These are phyloP conservation scores for Psidium guajava DNA, from an alignment of 345 rosid species.

Conservation along the genomic window DNA sequence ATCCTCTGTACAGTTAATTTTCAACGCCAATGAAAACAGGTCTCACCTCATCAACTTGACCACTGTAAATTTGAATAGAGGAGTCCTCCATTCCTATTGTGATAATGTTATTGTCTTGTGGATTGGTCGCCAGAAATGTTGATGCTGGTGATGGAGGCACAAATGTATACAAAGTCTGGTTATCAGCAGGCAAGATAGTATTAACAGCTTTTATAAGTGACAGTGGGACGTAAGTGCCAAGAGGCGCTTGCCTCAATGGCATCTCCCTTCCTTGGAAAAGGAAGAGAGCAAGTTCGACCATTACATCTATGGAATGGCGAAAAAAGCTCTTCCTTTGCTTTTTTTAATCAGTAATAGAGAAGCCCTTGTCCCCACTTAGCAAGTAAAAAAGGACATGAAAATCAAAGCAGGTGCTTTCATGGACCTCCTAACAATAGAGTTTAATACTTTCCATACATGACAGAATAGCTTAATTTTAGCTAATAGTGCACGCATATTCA, in stretches of 20 bases:
- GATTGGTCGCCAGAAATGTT: conserved; percentile 79
- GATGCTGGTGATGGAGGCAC: conserved; percentile 75
- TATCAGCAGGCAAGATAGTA: neutral
- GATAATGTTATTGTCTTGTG: conserved; percentile 68
- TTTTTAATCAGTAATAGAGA: neutral
- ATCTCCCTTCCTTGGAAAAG: neutral
- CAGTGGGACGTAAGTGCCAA: neutral
- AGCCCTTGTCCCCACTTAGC: neutral
- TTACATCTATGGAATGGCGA: fast-evolving
- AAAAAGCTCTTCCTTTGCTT: neutral
- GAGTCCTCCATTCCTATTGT: conserved; percentile 90
- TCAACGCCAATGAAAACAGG: neutral
- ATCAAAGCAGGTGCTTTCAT: neutral
- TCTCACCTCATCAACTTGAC: conserved; percentile 66
- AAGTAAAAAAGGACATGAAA: neutral
- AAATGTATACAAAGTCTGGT: conserved; percentile 54
- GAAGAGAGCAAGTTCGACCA: neutral
- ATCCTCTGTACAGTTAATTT: neutral
- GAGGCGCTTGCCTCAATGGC: neutral
- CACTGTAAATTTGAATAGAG: conserved; percentile 60
- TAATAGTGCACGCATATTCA: neutral
- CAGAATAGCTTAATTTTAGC: neutral
- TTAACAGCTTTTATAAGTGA: neutral
- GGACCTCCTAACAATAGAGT: neutral
- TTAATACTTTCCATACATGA: neutral